These are phyloP conservation scores for Sergeia podlipaevii DNA, from an alignment of 208 protist genomes.

Conservation along the genomic window DNA sequence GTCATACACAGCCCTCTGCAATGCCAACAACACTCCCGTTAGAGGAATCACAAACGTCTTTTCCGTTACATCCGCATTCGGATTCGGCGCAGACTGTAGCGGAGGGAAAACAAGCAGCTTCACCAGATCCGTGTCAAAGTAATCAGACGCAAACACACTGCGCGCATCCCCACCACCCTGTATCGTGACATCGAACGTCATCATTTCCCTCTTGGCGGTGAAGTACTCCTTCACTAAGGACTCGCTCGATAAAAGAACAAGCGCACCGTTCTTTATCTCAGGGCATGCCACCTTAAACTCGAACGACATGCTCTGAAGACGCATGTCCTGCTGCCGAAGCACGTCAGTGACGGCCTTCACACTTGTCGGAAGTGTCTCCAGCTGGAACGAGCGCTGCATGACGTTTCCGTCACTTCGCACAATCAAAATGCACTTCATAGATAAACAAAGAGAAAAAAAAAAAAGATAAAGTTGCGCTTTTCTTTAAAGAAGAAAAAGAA, in stretches of 20 bases:
- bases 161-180: neutral
- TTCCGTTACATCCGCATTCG: constrained; percentile 17
- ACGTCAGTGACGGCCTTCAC: constrained; percentile 21
- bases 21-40: constrained; percentile 16
- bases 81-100: neutral
- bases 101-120: constrained; percentile 41
- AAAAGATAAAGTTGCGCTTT: neutral
- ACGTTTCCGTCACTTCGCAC: constrained; percentile 33
- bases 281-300: constrained; percentile 23
- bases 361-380: constrained; percentile 17
- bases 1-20: constrained; percentile 30
- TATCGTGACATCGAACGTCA: constrained; percentile 33
- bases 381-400: constrained; percentile 45
- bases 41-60: constrained; percentile 51
- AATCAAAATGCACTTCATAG: constrained; percentile 41
- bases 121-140: constrained; percentile 39
- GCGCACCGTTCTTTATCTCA: neutral
- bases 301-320: constrained; percentile 51
- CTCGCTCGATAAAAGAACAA: constrained; percentile 11
- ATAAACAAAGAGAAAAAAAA: neutral
- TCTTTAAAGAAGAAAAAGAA: constrained; percentile 2
- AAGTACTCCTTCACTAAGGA: constrained; percentile 15
- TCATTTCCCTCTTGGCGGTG: neutral
- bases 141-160: constrained; percentile 19
- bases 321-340: constrained; percentile 54